These are phyloP conservation scores for Colletotrichum gigasporum DNA, from an alignment of 2,329 filamentous ascomycete species.

Conservation along the genomic window DNA sequence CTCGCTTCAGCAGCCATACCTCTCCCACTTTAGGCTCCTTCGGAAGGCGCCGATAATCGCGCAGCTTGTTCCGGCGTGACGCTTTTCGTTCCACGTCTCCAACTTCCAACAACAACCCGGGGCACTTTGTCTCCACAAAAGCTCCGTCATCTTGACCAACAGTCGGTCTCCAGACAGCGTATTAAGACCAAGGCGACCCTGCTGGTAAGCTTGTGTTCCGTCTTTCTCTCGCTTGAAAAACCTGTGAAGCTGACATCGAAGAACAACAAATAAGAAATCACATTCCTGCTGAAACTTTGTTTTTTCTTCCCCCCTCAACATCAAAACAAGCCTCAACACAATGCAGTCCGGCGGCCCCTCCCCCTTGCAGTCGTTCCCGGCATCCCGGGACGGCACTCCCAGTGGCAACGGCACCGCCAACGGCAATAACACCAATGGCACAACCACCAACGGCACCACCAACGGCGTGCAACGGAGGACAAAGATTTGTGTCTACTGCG, in stretches of 20 bases:
- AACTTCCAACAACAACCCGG: background rate
- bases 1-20: background rate
- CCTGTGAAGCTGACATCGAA: background rate
- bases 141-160: conserved; percentile 24
- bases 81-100: conserved; percentile 12
- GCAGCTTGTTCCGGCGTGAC: background rate
- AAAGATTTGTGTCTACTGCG: conserved; percentile 95
- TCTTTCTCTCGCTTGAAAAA: background rate
- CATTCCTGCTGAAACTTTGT: background rate
- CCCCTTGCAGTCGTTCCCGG: conserved; percentile 43
- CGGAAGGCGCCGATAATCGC: conserved; percentile 5
- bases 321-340: conserved; percentile 15
- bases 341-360: conserved; percentile 54
- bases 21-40: background rate
- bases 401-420: conserved; percentile 21
- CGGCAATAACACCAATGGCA: conserved; percentile 34
- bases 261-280: background rate
- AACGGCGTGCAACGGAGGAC: conserved; percentile 52
- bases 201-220: background rate
- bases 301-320: background rate
- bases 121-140: conserved; percentile 24
- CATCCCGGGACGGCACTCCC: conserved; percentile 42
- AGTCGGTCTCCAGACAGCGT: background rate
- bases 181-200: conserved; percentile 9
- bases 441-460: conserved; percentile 34